Conservation (phyloP, 2,329 filamentous ascomycete genomes). For the Exophiala calicioides region DNA sequence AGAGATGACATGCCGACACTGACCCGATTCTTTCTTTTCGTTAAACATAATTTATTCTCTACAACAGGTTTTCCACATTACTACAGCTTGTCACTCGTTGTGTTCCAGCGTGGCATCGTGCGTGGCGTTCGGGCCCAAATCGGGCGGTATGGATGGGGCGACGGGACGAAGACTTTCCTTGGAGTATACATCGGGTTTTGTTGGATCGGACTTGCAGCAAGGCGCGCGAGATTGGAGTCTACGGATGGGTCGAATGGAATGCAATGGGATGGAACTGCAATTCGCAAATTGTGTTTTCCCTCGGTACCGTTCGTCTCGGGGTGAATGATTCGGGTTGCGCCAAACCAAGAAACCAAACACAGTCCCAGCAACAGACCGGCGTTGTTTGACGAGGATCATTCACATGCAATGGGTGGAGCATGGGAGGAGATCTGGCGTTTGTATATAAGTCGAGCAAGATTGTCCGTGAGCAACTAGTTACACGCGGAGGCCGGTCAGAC, state of each 20-base stretch:
- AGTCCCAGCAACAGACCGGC: too few species aligned
- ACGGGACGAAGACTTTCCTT: neutral
- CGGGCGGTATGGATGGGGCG: neutral
- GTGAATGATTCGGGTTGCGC: too few species aligned
- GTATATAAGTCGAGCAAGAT: slow-evolving; percentile 22
- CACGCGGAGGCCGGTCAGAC: too few species aligned
- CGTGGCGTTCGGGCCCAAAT: slow-evolving; percentile 12
- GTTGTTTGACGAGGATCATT: too few species aligned
- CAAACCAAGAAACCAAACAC: too few species aligned
- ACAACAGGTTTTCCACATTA: slow-evolving; percentile 1
- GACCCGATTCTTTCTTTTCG: slow-evolving; percentile 14
- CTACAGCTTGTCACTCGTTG: slow-evolving; percentile 23
- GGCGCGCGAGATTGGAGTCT: slow-evolving; percentile 8
- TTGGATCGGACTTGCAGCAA: neutral
- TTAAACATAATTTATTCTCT: slow-evolving; percentile 21
- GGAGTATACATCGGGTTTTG: slow-evolving; percentile 3
- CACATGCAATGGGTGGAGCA: slow-evolving; percentile 6
- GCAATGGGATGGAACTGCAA: too few species aligned
- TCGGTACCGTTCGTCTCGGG: too few species aligned
- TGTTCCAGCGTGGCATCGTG: slow-evolving; percentile 18
- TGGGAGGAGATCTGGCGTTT: slow-evolving; percentile 15
- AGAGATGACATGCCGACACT: slow-evolving; percentile 40
- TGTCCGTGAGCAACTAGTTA: too few species aligned
- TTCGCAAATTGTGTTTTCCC: too few species aligned
- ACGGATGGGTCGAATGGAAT: neutral